Evolutionary conservation across 768 basidiomycete species (phyloP).

Genomic region (Calocybe gangraenosa): DNA sequence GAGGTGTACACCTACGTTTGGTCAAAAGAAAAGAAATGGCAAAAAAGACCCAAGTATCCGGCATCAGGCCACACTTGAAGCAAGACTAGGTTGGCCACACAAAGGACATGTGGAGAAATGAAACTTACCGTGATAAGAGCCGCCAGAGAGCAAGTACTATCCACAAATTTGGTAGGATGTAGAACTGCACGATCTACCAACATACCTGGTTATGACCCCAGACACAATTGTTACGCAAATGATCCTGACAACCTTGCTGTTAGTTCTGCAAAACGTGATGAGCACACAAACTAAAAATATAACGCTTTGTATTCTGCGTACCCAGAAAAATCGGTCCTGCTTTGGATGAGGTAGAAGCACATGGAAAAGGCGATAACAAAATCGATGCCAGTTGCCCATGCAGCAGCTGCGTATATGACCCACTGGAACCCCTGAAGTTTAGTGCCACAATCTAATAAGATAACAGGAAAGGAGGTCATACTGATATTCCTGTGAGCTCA

Average conservation of each 20-base stretch:
- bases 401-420: conserved; percentile 20
- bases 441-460: conserved; percentile 15
- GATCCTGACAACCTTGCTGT: conserved; percentile 14
- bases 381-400: too few relatives aligned
- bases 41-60: too few relatives aligned
- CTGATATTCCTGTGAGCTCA: conserved; percentile 12
- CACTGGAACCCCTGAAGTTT: neutral
- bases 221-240: conserved; percentile 18
- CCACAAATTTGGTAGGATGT: too few relatives aligned
- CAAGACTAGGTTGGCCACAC: too few relatives aligned
- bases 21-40: too few relatives aligned
- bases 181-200: too few relatives aligned
- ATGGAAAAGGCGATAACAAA: conserved; percentile 20
- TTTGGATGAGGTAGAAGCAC: conserved; percentile 21
- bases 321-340: conserved; percentile 18
- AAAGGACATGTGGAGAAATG: too few relatives aligned
- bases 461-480: conserved; percentile 10
- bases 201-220: conserved; percentile 18
- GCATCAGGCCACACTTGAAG: too few relatives aligned
- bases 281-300: neutral
- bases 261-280: conserved; percentile 11
- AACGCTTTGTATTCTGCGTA: neutral
- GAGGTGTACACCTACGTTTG: too few relatives aligned
- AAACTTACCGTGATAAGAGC: too few relatives aligned
- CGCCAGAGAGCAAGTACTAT: too few relatives aligned